These are phyloP conservation scores for Pholiota microspora DNA, from an alignment of 768 basidiomycete species.

Conservation along the genomic window DNA sequence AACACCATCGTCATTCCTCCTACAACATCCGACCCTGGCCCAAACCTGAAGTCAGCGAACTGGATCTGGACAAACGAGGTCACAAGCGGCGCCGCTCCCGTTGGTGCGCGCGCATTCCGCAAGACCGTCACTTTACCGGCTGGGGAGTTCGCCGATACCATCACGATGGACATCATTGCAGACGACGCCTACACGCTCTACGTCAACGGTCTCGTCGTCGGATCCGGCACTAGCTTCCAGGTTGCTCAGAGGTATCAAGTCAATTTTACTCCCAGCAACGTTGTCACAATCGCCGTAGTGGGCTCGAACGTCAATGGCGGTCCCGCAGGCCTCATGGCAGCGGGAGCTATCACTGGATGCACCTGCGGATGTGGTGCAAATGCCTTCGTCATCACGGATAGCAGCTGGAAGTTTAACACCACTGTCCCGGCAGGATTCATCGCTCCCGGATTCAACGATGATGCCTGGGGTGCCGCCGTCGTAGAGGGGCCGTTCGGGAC, in stretches of 20 bases:
- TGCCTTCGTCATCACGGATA: conserved; percentile 22
- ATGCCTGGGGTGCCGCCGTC: conserved; percentile 20
- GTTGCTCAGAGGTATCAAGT: conserved; percentile 27
- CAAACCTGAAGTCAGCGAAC: conserved; percentile 20
- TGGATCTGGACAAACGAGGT: conserved; percentile 35
- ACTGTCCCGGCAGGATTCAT: conserved; percentile 7
- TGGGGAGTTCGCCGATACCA: conserved; percentile 19
- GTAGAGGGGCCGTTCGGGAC: conserved; percentile 22
- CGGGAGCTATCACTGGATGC: conserved; percentile 7
- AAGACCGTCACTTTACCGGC: conserved; percentile 22
- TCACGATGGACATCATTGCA: conserved; percentile 23
- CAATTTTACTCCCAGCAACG: conserved; percentile 21
- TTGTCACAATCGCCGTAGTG: conserved; percentile 27
- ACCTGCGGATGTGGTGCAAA: conserved; percentile 8
- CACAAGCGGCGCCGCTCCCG: conserved; percentile 17
- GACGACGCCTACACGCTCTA: conserved; percentile 30
- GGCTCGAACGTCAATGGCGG: conserved; percentile 13
- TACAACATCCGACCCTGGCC: conserved; percentile 14
- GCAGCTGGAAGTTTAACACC: conserved; percentile 23
- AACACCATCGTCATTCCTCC: conserved; percentile 16
- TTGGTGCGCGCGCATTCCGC: conserved; percentile 28
- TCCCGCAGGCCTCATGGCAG: conserved; percentile 19
- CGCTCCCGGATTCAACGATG: conserved; percentile 18
- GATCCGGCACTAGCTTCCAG: conserved; percentile 18
- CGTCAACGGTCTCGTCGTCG: conserved; percentile 27